Evolutionary conservation across 352 stramenopile species (phyloP), one percentile per base, ranked within the genome.

Genomic region (Salisapilia sapeloensis): DNA sequence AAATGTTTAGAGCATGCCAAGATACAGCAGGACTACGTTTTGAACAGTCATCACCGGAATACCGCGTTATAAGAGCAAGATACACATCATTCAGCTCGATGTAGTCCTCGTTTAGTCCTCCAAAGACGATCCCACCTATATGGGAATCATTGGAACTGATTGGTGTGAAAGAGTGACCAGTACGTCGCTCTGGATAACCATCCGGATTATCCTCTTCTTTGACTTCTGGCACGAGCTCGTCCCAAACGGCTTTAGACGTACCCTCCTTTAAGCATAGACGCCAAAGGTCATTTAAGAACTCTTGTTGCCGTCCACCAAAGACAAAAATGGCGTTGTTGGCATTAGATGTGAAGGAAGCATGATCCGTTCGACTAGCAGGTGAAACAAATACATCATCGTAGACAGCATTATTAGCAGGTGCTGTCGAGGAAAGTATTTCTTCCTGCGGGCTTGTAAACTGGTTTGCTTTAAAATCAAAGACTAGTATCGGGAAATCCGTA

Each of bases 201-300:
- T 51, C 46, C 13, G 35, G 35, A 9, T 52, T 21, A 15, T 14
- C 21, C 13, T n/a, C 26, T 4, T 34, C 12, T 7, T 53, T 60
- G 19, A 44, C 25, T 2, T 41, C 23, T 5, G 60, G 50, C 4
- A 58, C 40, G 11, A 82, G 41, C 17, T 82, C 48, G 24, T 79
- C 65, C 65, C 65, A 82, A 4, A 51, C 31, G 2, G 58, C 37
- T 10, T 54, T 59, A 0, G 46, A 48, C 35, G 47, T 61, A 33
- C 51, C 46, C 17, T 66, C 45, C 2, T 13, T 25, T 6, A 82
- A 22, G 21, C 65, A 79, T 9, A 63, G 35, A n/a, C 66, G 54
- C 62, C 65, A 82, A 15, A 46, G 52, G 33, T 82, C 65, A 29
- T 70, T 65, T 12, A 71, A 41, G 21, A 79, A 72, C 32, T 60